phyloP scores from a whole-genome alignment of 805 yeast genomes.

The Wickerhamiella azymoides region DNA sequence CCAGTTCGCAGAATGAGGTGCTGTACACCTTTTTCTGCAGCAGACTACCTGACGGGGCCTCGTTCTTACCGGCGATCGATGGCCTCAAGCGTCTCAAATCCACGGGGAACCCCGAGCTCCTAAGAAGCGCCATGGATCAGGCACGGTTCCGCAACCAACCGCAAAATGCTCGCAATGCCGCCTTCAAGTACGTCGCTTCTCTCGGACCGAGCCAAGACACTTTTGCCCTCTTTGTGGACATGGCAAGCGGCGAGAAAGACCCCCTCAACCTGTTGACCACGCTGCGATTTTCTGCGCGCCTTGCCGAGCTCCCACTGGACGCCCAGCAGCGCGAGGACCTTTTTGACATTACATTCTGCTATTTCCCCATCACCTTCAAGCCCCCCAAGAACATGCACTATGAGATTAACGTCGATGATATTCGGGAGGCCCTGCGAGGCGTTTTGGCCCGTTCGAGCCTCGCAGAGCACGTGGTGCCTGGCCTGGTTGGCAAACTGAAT shows the following conservation, averaged over 20 bases:
- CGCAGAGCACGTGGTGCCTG: slow-evolving; percentile 63
- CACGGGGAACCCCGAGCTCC: slow-evolving; percentile 35
- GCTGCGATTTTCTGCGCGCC: slow-evolving; percentile 38
- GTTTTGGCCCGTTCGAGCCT: slow-evolving; percentile 51
- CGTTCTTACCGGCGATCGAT: slow-evolving; percentile 37
- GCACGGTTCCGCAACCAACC: slow-evolving; percentile 13
- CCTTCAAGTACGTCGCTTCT: slow-evolving; percentile 36
- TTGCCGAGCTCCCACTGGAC: slow-evolving; percentile 32
- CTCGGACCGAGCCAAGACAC: not conserved
- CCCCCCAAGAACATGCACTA: slow-evolving; percentile 87
- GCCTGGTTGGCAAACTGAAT: slow-evolving; percentile 55
- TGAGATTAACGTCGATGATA: slow-evolving; percentile 57
- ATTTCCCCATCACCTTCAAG: slow-evolving; percentile 88
- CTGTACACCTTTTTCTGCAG: slow-evolving; percentile 40
- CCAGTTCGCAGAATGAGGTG: slow-evolving; percentile 27
- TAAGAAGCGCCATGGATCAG: slow-evolving; percentile 19
- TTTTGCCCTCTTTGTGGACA: slow-evolving; percentile 38
- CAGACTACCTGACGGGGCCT: slow-evolving; percentile 51
- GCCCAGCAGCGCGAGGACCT: slow-evolving; percentile 44
- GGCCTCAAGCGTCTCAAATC: slow-evolving; percentile 39
- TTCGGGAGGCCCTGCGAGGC: slow-evolving; percentile 46
- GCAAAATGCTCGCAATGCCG: slow-evolving; percentile 35
- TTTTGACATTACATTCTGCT: slow-evolving; percentile 83
- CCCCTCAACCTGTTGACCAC: slow-evolving; percentile 73
- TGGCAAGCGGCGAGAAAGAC: slow-evolving; percentile 85